These are phyloP conservation scores for Lachancea lanzarotensis DNA, from an alignment of 805 yeast species.

Conservation along the genomic window DNA sequence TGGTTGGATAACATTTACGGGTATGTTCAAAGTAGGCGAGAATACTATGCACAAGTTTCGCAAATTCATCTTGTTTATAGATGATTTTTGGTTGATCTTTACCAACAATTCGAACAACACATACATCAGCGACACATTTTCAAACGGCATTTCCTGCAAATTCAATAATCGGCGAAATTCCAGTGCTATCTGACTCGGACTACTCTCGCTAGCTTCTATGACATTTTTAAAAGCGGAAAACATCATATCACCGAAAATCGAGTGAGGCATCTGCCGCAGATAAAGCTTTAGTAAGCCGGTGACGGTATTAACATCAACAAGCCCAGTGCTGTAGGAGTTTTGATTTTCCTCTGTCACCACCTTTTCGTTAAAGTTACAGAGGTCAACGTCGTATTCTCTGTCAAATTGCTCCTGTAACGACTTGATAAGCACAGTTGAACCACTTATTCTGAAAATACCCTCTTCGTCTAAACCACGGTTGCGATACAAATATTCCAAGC, in stretches of 20 bases:
- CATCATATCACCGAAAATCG: constrained; percentile 54
- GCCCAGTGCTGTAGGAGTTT: constrained; percentile 8
- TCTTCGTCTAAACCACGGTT: constrained; percentile 76
- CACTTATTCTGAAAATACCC: constrained; percentile 87
- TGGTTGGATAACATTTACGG: constrained; percentile 52
- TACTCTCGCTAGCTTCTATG: constrained; percentile 28
- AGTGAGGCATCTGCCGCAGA: constrained; percentile 67
- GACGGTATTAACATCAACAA: constrained; percentile 69
- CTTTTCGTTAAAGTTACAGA: constrained; percentile 36
- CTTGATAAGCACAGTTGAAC: constrained; percentile 72
- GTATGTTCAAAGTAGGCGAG: constrained; percentile 70
- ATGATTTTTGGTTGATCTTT: constrained; percentile 53
- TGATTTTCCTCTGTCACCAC: constrained; percentile 16
- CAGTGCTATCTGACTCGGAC: constrained; percentile 25
- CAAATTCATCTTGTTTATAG: constrained; percentile 74
- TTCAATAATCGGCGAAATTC: constrained; percentile 33
- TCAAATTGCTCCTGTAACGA: constrained; percentile 66
- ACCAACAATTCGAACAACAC: constrained; percentile 63
- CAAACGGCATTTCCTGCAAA: constrained; percentile 38
- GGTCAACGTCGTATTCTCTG: constrained; percentile 58
- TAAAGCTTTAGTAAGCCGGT: constrained; percentile 81
- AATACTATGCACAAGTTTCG: constrained; percentile 75
- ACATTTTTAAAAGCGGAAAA: constrained; percentile 36
- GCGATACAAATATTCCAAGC: constrained; percentile 58
- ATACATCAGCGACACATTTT: constrained; percentile 53